A percentile compares a stretch with the other conserved stretches of the same genome.
Conservation (phyloP, 441 rosid genomes). For the Hura crepitans region DNA sequence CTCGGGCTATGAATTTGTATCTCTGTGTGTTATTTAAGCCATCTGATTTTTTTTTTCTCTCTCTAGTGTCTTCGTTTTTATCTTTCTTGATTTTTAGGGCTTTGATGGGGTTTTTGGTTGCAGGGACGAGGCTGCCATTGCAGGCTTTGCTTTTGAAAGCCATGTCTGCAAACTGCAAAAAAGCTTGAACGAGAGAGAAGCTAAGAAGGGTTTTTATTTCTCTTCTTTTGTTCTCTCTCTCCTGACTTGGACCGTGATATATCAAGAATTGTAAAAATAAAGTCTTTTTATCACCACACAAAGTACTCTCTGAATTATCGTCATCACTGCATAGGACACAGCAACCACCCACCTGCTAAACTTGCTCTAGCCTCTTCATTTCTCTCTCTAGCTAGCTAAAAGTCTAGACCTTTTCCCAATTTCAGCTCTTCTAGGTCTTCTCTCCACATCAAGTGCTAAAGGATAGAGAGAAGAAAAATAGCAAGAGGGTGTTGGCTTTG, state of each 20-base stretch:
- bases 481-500: conserved; percentile 12
- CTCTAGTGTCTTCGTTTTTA: conserved; percentile 10
- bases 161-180: conserved; percentile 41
- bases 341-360: conserved; percentile 47
- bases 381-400: conserved; percentile 30
- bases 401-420: conserved; percentile 7
- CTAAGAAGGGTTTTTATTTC: conserved; percentile 3
- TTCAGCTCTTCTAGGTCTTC: conserved; percentile 11
- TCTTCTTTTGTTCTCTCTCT: conserved; percentile 16
- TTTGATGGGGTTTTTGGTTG: conserved; percentile 35
- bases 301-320: conserved; percentile 47
- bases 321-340: conserved; percentile 72
- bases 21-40: conserved; percentile 26
- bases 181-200: conserved; percentile 44
- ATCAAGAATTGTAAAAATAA: conserved; percentile 35
- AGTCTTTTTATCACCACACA: conserved; percentile 36
- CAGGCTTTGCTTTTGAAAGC: conserved; percentile 66
- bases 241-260: conserved; percentile 87
- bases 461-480: neutral
- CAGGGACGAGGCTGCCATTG: conserved; percentile 46
- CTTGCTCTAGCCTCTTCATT: conserved; percentile 20
- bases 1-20: conserved; percentile 18
- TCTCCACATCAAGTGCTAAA: neutral
- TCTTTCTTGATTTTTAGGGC: conserved; percentile 3
- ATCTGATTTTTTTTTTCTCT: conserved; percentile 25